phyloP scores from a whole-genome alignment of 2,329 filamentous ascomycete genomes.

The Alternaria angustiovoidea region DNA sequence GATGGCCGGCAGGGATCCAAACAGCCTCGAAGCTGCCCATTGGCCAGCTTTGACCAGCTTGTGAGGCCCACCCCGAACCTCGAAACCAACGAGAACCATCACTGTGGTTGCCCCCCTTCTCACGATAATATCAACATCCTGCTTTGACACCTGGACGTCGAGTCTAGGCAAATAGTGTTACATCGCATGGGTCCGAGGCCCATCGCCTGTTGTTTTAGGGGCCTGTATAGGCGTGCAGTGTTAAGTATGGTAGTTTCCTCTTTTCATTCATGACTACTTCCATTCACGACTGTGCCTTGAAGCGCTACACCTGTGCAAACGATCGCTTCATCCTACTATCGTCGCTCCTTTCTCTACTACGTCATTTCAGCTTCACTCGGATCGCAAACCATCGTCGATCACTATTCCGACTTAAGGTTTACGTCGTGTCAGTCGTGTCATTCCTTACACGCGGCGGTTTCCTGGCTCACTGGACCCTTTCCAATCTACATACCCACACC shows the following conservation, averaged over 20 bases:
- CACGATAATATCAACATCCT: conserved; percentile 13
- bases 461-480: conserved; percentile 11
- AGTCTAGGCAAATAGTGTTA: conserved; percentile 22
- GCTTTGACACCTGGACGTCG: conserved; percentile 13
- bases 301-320: conserved; percentile 22
- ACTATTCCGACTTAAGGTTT: conserved; percentile 2
- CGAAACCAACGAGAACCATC: conserved; percentile 25
- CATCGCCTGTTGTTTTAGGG: conserved; percentile 8
- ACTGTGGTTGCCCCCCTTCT: conserved; percentile 20
- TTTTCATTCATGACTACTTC: conserved; percentile 4
- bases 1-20: conserved; percentile 20
- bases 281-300: conserved; percentile 28
- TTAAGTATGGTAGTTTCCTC: conserved; percentile 20
- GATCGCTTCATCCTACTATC: conserved; percentile 11
- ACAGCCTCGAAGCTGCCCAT: conserved; percentile 16
- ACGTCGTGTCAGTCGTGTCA: not conserved
- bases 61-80: conserved; percentile 19
- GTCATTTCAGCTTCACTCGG: not conserved
- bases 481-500: conserved; percentile 21
- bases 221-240: conserved; percentile 5
- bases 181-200: conserved; percentile 13
- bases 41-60: conserved; percentile 13
- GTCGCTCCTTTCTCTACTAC: conserved; percentile 15
- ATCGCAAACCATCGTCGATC: not conserved
- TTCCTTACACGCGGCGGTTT: not conserved